Percentiles rank a stretch among this genome's conserved stretches.
Conservation (phyloP, 305 asterid genomes). For the Solanum aculeatissimum region DNA sequence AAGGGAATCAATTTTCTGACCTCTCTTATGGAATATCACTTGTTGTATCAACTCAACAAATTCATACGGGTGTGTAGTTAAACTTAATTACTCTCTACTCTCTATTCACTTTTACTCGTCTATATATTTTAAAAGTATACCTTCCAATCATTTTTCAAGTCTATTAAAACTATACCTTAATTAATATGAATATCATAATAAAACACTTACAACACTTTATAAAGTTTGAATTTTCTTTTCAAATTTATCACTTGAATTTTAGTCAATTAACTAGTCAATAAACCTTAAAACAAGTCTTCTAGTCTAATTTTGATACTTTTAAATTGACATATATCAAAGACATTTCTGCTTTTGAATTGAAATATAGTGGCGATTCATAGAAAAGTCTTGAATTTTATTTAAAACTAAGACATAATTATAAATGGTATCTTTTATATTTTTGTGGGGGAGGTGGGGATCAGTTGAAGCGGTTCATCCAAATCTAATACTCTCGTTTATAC, state of each 20-base stretch:
- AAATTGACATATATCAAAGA: neutral
- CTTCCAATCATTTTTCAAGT: neutral
- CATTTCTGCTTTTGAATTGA: neutral
- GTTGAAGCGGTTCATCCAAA: neutral
- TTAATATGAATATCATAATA: too few relatives aligned
- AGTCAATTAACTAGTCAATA: neutral
- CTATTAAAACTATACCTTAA: too few relatives aligned
- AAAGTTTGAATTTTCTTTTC: neutral
- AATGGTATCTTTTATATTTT: neutral
- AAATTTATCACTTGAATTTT: neutral
- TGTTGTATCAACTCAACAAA: neutral
- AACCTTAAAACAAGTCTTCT: neutral
- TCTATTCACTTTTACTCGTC: too few relatives aligned
- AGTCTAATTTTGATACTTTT: neutral
- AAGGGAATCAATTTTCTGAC: neutral
- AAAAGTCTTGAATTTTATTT: neutral
- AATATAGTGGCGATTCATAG: neutral
- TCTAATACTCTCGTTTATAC: neutral
- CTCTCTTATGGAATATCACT: neutral
- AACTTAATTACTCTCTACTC: neutral
- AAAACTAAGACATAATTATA: neutral
- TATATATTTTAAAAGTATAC: too few relatives aligned
- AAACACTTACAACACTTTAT: neutral
- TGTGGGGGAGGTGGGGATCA: neutral
- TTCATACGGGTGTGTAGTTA: neutral